Percentiles rank a stretch among this genome's conserved stretches.
phyloP scores from a whole-genome alignment of 495 filamentous ascomycete genomes.

The Xylaria curta region DNA sequence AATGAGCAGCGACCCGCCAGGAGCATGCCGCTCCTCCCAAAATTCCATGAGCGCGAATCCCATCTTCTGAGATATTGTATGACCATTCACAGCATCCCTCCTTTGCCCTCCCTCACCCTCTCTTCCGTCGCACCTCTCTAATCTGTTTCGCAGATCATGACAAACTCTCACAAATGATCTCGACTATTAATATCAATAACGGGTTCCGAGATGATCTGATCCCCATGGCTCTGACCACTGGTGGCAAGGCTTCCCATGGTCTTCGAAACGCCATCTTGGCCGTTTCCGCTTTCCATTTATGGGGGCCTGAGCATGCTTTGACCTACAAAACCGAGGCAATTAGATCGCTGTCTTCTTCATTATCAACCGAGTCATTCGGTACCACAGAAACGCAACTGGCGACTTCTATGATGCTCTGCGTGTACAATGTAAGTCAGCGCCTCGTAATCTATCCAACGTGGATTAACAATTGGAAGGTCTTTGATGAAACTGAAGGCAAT shows the following conservation, averaged over 20 bases:
- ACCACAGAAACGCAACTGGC: conserved; percentile 45
- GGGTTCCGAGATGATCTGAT: conserved; percentile 44
- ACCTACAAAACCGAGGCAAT: conserved; percentile 45
- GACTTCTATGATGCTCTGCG: conserved; percentile 48
- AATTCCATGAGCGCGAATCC: conserved; percentile 38
- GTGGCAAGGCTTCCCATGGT: conserved; percentile 38
- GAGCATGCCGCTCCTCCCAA: conserved; percentile 35
- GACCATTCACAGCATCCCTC: neutral
- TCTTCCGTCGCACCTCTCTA: conserved; percentile 15
- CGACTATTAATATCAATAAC: conserved; percentile 44
- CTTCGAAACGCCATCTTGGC: conserved; percentile 46
- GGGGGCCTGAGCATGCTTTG: conserved; percentile 39
- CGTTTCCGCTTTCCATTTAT: conserved; percentile 43
- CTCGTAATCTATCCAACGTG: neutral
- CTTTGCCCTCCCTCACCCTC: neutral
- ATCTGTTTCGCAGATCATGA: conserved; percentile 32
- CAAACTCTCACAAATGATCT: conserved; percentile 45
- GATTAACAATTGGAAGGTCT: conserved; percentile 38
- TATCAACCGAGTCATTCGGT: conserved; percentile 34
- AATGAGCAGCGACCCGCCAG: conserved; percentile 34
- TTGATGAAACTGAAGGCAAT: conserved; percentile 46
- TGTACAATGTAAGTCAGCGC: conserved; percentile 42
- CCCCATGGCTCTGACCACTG: conserved; percentile 39
- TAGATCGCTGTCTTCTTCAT: conserved; percentile 40
- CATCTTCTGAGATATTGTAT: conserved; percentile 43